Evolutionary conservation across 352 stramenopile species (phyloP), one percentile per base, ranked within the genome.

Genomic region (Phytophthora cryptogea): DNA sequence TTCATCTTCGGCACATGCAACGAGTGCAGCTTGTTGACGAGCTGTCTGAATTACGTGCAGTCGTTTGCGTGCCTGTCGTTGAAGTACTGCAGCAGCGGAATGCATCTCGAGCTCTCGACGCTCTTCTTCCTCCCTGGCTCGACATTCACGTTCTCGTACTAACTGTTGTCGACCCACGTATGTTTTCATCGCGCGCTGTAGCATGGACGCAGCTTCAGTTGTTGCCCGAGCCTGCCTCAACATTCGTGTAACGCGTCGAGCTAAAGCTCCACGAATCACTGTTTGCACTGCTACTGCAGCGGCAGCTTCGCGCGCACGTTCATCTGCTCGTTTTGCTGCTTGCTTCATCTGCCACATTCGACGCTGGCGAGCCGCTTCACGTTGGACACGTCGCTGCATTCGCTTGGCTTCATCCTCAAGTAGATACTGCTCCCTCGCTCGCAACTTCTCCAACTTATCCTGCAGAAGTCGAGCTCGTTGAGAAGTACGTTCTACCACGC

Each of bases 401-500:
- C 82, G 71, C 11, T 73, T 64, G 9, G 63, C 39, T 35, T 88
- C 70, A 31, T 83, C 69, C 1, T 71, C 65, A 4, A 73, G 8
- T 7, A 88, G 54, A 39, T 71, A 59, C 10, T 80, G 74, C 46
- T 91, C 76, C 11, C 73, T 55, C 30, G 63, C 46, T n/a, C 63
- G 64, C 23, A 89, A 52, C 37, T 78, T 83, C 13, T 74, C 59
- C 27, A 91, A 54, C 11, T 80, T 78, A 16, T 85, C 71, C 16
- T 78, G 50, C 6, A 85, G 36, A 31, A 89, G 60, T 28, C 66
- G 57, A 9, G 74, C 58, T 11, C 79, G 61, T 41, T 77, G 68
- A 27, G 73, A 67, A 6, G 78, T 86, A 6, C 84, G 74, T 53
- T 89, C 74, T 6, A 88, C 48, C 10, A 90, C 70, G 4, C 84